Evolutionary conservation across 345 rosid genomes (phyloP).

Genomic region (Nephelium lappaceum): DNA sequence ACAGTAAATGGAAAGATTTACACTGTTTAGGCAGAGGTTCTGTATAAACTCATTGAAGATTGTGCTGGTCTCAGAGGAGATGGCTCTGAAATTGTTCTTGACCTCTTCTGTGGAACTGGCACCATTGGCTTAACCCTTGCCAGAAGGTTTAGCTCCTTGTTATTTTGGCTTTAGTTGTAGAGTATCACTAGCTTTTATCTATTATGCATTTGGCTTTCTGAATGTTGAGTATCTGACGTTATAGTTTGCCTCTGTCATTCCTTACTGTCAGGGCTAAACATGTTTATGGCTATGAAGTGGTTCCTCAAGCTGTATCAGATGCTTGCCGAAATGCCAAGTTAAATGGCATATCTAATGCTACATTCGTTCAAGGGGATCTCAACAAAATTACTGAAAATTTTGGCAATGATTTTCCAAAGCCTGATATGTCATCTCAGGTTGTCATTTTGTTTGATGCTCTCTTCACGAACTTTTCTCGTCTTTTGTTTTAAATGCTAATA

Average conservation of each 20-base stretch:
- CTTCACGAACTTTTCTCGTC: not conserved
- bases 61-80: constrained; percentile 82
- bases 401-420: constrained; percentile 78
- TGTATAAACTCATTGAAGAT: constrained; percentile 83
- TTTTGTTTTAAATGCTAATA: not conserved
- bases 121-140: constrained; percentile 94
- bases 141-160: constrained; percentile 47
- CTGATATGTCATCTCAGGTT: constrained; percentile 91
- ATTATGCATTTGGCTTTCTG: not conserved
- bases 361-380: constrained; percentile 90
- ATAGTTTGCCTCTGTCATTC: not conserved
- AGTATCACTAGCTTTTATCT: not conserved
- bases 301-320: constrained; percentile 86
- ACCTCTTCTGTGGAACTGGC: constrained; percentile 96
- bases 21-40: constrained; percentile 77
- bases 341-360: constrained; percentile 77
- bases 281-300: constrained; percentile 93
- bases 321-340: constrained; percentile 74
- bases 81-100: constrained; percentile 91
- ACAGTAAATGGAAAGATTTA: constrained; percentile 16
- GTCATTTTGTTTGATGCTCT: constrained; percentile 18
- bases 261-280: constrained; percentile 60
- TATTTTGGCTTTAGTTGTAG: not conserved
- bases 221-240: not conserved
- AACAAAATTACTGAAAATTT: constrained; percentile 85